Conservation (phyloP, 225 moss, liverwort and hornwort genomes). For the Pseudisothecium myosuroides region DNA sequence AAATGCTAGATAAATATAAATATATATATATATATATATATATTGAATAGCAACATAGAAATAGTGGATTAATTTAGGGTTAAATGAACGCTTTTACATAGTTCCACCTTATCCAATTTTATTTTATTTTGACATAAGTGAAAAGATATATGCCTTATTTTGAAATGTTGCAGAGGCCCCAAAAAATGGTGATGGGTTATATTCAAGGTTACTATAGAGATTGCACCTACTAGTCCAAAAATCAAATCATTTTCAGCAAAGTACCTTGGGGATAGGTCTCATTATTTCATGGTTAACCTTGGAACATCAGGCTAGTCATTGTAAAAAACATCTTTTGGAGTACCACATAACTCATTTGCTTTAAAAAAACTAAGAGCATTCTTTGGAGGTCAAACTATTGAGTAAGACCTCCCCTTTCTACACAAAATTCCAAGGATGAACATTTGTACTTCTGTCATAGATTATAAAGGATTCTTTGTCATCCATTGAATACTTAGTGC, state of each 20-base stretch:
- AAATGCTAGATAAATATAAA: neutral
- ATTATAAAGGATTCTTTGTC: too few relatives aligned
- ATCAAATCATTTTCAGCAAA: neutral
- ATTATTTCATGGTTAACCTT: neutral
- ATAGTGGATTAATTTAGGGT: neutral
- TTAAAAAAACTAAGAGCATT: too few relatives aligned
- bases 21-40: too few relatives aligned
- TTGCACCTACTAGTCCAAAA: neutral
- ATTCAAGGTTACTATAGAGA: neutral
- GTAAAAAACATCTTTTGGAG: too few relatives aligned
- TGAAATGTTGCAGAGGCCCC: accelerated
- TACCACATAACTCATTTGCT: too few relatives aligned
- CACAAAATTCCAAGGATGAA: too few relatives aligned
- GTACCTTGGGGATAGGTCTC: neutral
- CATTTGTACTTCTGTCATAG: too few relatives aligned
- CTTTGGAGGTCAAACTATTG: too few relatives aligned
- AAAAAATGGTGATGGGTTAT: neutral
- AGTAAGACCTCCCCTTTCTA: too few relatives aligned
- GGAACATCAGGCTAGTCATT: accelerated
- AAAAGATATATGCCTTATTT: accelerated
- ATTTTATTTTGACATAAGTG: neutral
- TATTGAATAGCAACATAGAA: neutral
- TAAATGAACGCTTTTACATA: neutral
- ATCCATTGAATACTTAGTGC: too few relatives aligned
- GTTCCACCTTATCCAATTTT: neutral